Conservation (phyloP, 2,329 filamentous ascomycete species). For the Clathrospora elynae region DNA sequence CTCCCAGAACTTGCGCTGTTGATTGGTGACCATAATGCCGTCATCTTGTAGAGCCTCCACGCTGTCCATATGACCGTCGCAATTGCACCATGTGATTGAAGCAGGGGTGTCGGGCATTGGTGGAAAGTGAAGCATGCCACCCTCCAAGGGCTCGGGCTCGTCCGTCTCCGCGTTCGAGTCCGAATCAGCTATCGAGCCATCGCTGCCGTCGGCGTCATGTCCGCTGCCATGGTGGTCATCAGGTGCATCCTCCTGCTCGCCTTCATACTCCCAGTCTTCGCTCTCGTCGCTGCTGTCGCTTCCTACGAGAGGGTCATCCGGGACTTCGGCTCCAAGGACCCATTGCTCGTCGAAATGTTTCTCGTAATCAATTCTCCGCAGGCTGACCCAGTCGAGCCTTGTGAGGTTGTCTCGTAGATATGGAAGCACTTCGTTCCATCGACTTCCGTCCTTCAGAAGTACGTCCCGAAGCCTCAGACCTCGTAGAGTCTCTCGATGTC, state of each 20-base stretch:
- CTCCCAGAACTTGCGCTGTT: conserved; percentile 61
- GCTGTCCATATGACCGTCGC: conserved; percentile 49
- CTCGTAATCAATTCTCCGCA: conserved; percentile 66
- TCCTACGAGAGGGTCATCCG: conserved; percentile 51
- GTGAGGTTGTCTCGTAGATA: conserved; percentile 63
- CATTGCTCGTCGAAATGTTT: conserved; percentile 58
- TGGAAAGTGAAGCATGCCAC: conserved; percentile 54
- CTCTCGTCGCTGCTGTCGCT: conserved; percentile 52
- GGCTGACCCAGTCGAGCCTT: conserved; percentile 64
- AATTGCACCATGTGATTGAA: conserved; percentile 55
- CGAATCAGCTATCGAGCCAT: conserved; percentile 41
- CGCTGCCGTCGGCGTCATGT: conserved; percentile 41
- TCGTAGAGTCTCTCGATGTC: conserved; percentile 62
- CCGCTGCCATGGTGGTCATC: conserved; percentile 36
- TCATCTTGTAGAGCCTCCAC: conserved; percentile 57
- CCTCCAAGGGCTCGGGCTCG: conserved; percentile 46
- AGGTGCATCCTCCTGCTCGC: conserved; percentile 27
- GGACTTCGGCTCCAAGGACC: conserved; percentile 55
- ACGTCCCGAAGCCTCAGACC: conserved; percentile 66
- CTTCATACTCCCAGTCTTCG: conserved; percentile 46
- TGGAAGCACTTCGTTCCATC: conserved; percentile 65
- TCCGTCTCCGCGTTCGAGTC: conserved; percentile 45
- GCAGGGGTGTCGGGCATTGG: conserved; percentile 53
- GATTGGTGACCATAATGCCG: conserved; percentile 53
- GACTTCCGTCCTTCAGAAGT: conserved; percentile 63